phyloP scores from a whole-genome alignment of 83 land plant genomes.

The Thuja plicata region DNA sequence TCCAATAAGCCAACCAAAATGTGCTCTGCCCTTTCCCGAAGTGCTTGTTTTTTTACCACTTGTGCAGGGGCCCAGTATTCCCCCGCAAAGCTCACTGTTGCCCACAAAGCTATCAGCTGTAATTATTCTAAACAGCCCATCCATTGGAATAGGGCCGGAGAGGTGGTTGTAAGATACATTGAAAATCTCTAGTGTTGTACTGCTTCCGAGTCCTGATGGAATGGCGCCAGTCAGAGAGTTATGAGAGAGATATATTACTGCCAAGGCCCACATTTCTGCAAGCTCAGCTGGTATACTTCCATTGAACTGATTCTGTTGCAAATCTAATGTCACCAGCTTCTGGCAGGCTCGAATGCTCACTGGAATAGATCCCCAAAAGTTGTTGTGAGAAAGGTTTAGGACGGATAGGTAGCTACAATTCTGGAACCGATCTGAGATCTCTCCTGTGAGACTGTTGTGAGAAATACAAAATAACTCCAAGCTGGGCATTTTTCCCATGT shows the following conservation, averaged over 20 bases:
- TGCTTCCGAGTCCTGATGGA: conserved; percentile 47
- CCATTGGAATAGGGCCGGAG: conserved; percentile 57
- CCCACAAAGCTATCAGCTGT: conserved; percentile 63
- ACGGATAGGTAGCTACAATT: conserved; percentile 43
- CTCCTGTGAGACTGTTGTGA: conserved; percentile 54
- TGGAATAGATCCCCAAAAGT: conserved; percentile 58
- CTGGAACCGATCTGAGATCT: conserved; percentile 58
- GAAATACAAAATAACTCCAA: conserved; percentile 59
- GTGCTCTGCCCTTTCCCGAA: conserved; percentile 7
- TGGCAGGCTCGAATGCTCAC: conserved; percentile 50
- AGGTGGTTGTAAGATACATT: conserved; percentile 72
- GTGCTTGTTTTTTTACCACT: neutral
- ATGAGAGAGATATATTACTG: conserved; percentile 62
- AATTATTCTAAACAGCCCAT: conserved; percentile 58
- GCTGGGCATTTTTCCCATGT: conserved; percentile 51
- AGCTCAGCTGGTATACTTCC: conserved; percentile 58
- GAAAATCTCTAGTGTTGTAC: conserved; percentile 51
- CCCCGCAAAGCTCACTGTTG: conserved; percentile 66
- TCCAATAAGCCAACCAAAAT: conserved; percentile 42
- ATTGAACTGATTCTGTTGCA: conserved; percentile 47
- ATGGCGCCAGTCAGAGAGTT: conserved; percentile 61
- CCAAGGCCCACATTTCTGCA: conserved; percentile 52
- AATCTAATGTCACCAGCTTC: conserved; percentile 49
- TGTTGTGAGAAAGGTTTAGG: conserved; percentile 64
- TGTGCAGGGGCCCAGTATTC: conserved; percentile 57